Evolutionary conservation across 257 asterid genomes (phyloP).

Genomic region (Asclepias syriaca): DNA sequence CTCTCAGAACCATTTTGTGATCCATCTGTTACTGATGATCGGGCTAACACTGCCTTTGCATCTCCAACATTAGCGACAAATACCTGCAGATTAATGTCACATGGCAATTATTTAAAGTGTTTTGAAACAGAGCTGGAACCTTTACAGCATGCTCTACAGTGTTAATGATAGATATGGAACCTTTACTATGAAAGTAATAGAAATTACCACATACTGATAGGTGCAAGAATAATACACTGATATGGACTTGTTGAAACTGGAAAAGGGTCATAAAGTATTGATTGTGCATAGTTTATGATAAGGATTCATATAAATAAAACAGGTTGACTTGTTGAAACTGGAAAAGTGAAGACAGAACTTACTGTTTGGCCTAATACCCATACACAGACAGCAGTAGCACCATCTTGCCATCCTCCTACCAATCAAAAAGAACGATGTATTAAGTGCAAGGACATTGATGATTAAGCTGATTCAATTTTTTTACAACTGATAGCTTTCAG

Average conservation of each 20-base stretch:
- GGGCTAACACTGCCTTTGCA: conserved; percentile 85
- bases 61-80: conserved; percentile 92
- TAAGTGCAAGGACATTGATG: not conserved
- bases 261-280: not conserved
- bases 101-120: not conserved
- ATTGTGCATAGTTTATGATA: not conserved
- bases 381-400: conserved; percentile 88
- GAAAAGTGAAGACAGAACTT: conserved; percentile 21
- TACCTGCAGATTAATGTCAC: conserved; percentile 35
- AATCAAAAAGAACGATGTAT: conserved; percentile 11
- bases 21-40: conserved; percentile 51
- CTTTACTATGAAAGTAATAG: not conserved
- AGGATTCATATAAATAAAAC: not conserved
- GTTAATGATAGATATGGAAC: not conserved
- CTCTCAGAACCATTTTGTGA: conserved; percentile 24
- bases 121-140: not conserved
- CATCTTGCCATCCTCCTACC: conserved; percentile 94
- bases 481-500: not conserved
- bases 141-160: not conserved
- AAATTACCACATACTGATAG: not conserved
- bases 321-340: not conserved
- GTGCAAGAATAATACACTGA: not conserved
- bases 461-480: not conserved
- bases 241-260: too few relatives aligned
- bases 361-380: conserved; percentile 84